Conservation (phyloP, 1,139 yeast genomes). For the Hansenula anomala region DNA sequence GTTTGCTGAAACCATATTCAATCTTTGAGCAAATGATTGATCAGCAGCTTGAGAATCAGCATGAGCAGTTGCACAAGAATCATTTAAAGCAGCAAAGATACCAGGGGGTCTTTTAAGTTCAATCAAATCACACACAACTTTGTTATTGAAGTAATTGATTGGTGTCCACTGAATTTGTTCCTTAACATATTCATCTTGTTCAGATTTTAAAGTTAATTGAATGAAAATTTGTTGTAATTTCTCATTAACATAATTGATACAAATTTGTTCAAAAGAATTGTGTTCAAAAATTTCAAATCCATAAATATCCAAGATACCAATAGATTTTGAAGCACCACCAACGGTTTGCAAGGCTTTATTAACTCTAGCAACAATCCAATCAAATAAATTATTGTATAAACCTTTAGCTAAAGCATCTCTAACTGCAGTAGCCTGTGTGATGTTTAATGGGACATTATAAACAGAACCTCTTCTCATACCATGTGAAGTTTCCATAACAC, state of each 20-base stretch:
- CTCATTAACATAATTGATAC: slow-evolving; percentile 96
- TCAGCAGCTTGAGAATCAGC: slow-evolving; percentile 98
- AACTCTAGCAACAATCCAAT: slow-evolving; percentile 96
- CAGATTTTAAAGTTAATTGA: slow-evolving; percentile 95
- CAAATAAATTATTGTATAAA: slow-evolving; percentile 85
- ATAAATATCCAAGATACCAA: slow-evolving; percentile 96
- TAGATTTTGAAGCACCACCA: slow-evolving; percentile 55
- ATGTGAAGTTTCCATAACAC: slow-evolving; percentile 86
- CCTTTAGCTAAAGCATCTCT: slow-evolving; percentile 96
- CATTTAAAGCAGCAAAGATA: slow-evolving; percentile 92
- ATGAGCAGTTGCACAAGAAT: slow-evolving; percentile 97
- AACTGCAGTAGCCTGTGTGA: slow-evolving; percentile 90
- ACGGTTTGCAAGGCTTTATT: slow-evolving; percentile 61
- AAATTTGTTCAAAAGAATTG: slow-evolving; percentile 93
- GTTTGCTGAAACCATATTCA: slow-evolving; percentile 77
- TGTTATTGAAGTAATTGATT: slow-evolving; percentile 91
- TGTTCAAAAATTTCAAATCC: slow-evolving; percentile 93
- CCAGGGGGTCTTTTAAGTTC: slow-evolving; percentile 97
- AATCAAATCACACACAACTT: slow-evolving; percentile 94
- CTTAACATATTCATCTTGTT: slow-evolving; percentile 89
- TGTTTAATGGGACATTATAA: slow-evolving; percentile 89
- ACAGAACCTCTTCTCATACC: slow-evolving; percentile 89
- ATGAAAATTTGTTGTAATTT: slow-evolving; percentile 95
- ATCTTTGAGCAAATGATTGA: slow-evolving; percentile 90
- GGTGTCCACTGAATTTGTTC: slow-evolving; percentile 98